Conservation (phyloP, 176 grass and related monocot genomes). For the Neostapfia colusana region DNA sequence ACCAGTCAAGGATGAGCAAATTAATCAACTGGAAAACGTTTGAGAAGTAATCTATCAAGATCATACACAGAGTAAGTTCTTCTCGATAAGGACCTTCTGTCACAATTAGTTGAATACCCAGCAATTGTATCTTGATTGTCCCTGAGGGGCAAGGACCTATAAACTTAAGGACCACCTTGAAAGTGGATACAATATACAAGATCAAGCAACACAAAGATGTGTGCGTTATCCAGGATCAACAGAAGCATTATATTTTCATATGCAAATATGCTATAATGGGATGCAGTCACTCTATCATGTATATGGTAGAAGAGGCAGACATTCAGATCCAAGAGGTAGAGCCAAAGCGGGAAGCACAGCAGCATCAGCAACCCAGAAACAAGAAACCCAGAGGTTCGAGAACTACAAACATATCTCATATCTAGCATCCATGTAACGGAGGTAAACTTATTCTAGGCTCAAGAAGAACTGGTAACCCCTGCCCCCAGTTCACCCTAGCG, state of each 20-base stretch:
- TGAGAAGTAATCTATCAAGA: neutral
- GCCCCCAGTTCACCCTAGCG: constrained; percentile 13
- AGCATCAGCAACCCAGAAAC: neutral
- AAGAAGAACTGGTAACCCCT: neutral
- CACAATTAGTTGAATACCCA: neutral
- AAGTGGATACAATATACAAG: neutral
- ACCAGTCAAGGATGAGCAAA: constrained; percentile 5
- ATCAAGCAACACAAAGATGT: neutral
- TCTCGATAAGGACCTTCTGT: neutral
- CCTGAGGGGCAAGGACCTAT: neutral
- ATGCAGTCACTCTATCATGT: constrained; percentile 22
- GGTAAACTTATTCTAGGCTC: neutral
- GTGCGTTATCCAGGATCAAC: neutral
- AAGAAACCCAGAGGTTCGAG: too few species aligned
- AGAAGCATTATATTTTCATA: neutral
- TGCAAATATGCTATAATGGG: neutral
- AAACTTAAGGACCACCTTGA: neutral
- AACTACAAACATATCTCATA: constrained; percentile 1
- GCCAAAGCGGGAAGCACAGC: too few species aligned
- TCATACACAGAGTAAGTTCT: constrained; percentile 5
- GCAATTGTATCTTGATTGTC: neutral
- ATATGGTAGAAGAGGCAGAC: neutral
- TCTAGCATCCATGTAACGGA: neutral
- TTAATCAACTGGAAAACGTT: neutral
- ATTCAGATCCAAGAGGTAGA: constrained; percentile 5